phyloP scores from a whole-genome alignment of 495 filamentous ascomycete genomes.

The Penicillium bovifimosum region DNA sequence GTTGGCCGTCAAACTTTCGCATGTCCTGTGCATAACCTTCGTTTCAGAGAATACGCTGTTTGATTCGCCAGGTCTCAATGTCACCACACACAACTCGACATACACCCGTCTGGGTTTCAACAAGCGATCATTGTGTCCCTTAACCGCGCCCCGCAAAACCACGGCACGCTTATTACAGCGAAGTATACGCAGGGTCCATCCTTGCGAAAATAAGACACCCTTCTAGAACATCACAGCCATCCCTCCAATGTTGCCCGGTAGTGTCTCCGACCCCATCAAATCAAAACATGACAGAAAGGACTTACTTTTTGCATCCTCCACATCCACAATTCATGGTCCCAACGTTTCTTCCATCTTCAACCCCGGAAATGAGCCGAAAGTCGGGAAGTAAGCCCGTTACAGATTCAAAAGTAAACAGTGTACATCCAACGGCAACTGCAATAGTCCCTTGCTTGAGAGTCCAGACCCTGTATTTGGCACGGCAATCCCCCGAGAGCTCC shows the following conservation, averaged over 20 bases:
- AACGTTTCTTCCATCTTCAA: neutral
- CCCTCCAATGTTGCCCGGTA: neutral
- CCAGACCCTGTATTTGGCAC: neutral
- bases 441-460: neutral
- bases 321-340: neutral
- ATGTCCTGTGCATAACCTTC: neutral
- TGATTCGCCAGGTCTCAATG: neutral
- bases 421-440: neutral
- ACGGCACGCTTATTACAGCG: neutral
- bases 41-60: neutral
- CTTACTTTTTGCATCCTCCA: neutral
- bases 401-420: neutral
- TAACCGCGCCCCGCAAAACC: conserved; percentile 1
- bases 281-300: neutral
- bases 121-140: conserved; percentile 6
- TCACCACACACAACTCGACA: neutral
- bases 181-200: neutral
- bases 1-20: neutral
- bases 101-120: conserved; percentile 1
- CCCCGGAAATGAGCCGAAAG: neutral
- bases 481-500: neutral
- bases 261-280: neutral
- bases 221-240: neutral
- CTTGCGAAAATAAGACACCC: neutral
- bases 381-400: neutral